A percentile compares a stretch with the other conserved stretches of the same genome.
phyloP scores from a whole-genome alignment of 2,329 filamentous ascomycete genomes.

The Ophiosphaerella narmari region DNA sequence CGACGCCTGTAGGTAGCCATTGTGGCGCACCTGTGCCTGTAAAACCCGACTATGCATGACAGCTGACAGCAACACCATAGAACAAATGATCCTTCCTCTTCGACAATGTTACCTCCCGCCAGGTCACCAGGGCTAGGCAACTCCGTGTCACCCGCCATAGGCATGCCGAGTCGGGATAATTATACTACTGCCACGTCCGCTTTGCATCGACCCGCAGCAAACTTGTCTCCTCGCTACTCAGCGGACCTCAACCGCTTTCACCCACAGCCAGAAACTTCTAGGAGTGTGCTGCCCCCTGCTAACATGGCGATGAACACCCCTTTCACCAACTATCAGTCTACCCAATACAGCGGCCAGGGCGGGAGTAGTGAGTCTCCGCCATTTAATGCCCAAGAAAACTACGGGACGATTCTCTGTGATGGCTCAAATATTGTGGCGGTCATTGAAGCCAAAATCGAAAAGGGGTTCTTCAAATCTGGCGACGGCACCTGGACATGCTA shows the following conservation, averaged over 20 bases:
- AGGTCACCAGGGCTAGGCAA: slow-evolving; percentile 49
- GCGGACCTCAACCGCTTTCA: slow-evolving; percentile 41
- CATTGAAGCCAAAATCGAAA: slow-evolving; percentile 81
- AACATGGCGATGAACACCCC: slow-evolving; percentile 33
- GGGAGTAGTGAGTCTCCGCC: slow-evolving; percentile 46
- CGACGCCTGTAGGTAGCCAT: slow-evolving; percentile 53
- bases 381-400: slow-evolving; percentile 53
- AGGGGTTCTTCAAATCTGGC: slow-evolving; percentile 78
- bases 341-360: slow-evolving; percentile 23
- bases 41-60: slow-evolving; percentile 44
- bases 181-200: slow-evolving; percentile 49
- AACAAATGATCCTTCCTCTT: slow-evolving; percentile 54
- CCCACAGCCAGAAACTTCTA: slow-evolving; percentile 43
- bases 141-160: slow-evolving; percentile 48
- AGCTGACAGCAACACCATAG: slow-evolving; percentile 47
- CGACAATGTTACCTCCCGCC: slow-evolving; percentile 53
- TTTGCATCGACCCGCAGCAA: slow-evolving; percentile 39
- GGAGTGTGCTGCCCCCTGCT: slow-evolving; percentile 39
- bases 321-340: slow-evolving; percentile 18
- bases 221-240: slow-evolving; percentile 43
- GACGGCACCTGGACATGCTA: slow-evolving; percentile 93
- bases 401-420: slow-evolving; percentile 68
- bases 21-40: slow-evolving; percentile 41
- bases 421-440: slow-evolving; percentile 67
- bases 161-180: slow-evolving; percentile 50